Conservation (phyloP, 2,329 filamentous ascomycete genomes). For the Fusarium drepaniforme region DNA sequence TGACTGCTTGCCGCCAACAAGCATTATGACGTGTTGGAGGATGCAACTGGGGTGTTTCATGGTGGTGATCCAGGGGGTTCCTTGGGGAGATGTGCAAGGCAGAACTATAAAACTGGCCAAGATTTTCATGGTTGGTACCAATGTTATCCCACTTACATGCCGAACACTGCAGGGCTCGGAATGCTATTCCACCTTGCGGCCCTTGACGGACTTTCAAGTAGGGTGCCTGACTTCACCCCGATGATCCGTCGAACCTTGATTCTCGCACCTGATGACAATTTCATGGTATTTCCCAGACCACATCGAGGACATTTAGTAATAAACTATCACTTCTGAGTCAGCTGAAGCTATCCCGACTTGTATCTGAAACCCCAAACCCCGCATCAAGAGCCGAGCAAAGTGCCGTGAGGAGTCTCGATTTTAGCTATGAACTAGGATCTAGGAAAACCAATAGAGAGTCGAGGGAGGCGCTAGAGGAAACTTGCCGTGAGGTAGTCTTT, state of each 20-base stretch:
- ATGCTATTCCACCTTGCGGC: not conserved
- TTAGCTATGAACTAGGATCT: not conserved
- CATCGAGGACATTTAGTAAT: not conserved
- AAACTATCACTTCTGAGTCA: not conserved
- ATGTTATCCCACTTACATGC: not conserved
- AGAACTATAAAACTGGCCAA: not conserved
- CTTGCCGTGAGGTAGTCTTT: accelerated
- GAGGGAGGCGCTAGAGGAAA: not conserved
- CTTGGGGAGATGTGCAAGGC: not conserved
- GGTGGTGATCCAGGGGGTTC: not conserved
- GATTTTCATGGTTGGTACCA: not conserved
- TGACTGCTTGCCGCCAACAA: not conserved
- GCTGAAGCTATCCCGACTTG: not conserved
- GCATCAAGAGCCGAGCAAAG: not conserved
- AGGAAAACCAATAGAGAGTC: not conserved
- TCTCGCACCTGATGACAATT: not conserved
- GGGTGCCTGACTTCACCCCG: not conserved
- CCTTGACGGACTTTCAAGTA: not conserved
- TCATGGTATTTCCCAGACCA: not conserved
- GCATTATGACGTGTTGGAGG: not conserved
- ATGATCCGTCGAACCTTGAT: not conserved
- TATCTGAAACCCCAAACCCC: not conserved
- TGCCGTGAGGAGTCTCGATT: not conserved
- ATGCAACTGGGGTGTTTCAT: not conserved
- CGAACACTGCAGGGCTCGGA: not conserved